phyloP scores from a whole-genome alignment of 768 basidiomycete genomes.

The Tylopilus sp. region DNA sequence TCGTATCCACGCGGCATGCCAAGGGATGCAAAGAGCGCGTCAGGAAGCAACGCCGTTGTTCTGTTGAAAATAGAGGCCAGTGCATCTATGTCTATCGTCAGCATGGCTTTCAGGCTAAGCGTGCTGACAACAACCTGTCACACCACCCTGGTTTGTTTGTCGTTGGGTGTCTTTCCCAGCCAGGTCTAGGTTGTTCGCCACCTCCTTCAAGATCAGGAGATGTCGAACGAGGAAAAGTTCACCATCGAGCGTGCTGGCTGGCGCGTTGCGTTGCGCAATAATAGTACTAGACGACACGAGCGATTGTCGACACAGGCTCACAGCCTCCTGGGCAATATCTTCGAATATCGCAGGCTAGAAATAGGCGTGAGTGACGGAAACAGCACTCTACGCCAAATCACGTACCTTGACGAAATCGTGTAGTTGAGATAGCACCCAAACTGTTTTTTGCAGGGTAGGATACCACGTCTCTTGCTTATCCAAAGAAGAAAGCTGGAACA shows the following conservation, averaged over 20 bases:
- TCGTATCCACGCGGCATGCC: constrained; percentile 61
- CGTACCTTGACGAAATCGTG: constrained; percentile 88
- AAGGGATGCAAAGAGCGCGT: constrained; percentile 65
- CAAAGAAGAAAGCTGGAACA: constrained; percentile 68
- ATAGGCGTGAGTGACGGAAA: constrained; percentile 1
- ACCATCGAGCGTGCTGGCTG: constrained; percentile 56
- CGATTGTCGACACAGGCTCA: constrained; percentile 78
- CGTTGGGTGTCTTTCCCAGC: constrained; percentile 45
- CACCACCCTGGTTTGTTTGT: constrained; percentile 44
- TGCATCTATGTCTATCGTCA: constrained; percentile 23
- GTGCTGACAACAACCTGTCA: constrained; percentile 47
- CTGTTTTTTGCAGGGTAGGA: constrained; percentile 81
- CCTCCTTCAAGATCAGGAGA: constrained; percentile 87
- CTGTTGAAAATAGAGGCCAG: constrained; percentile 31
- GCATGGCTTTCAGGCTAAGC: neutral
- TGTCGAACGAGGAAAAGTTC: constrained; percentile 89
- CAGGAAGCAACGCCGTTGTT: constrained; percentile 49
- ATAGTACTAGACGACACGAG: constrained; percentile 69
- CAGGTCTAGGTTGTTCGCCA: constrained; percentile 72
- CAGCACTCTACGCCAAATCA: neutral
- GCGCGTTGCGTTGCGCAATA: constrained; percentile 49
- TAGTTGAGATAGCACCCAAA: constrained; percentile 89
- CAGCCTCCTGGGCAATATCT: constrained; percentile 93
- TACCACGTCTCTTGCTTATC: constrained; percentile 88
- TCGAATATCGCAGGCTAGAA: constrained; percentile 89